phyloP scores from a whole-genome alignment of 2,329 filamentous ascomycete genomes.

The Botrytis squamosa region DNA sequence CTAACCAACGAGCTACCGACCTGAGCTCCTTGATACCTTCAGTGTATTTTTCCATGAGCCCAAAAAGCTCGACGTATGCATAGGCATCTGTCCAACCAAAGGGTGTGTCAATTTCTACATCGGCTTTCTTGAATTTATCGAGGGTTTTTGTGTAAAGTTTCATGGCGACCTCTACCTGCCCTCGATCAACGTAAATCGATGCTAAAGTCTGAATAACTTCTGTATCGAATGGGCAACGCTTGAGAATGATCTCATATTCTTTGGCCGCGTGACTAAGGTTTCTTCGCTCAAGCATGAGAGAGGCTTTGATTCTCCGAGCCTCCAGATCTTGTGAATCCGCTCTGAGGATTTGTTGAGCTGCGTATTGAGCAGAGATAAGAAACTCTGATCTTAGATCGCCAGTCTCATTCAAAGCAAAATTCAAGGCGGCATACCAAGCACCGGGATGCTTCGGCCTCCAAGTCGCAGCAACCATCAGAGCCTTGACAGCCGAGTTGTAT shows the following conservation, averaged over 20 bases:
- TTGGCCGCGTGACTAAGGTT: conserved; percentile 53
- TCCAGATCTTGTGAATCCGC: conserved; percentile 53
- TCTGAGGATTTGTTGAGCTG: conserved; percentile 59
- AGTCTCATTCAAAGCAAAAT: conserved; percentile 53
- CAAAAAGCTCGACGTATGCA: conserved; percentile 79
- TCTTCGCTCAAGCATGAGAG: conserved; percentile 56
- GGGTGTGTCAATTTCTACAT: conserved; percentile 19
- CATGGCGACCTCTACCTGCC: conserved; percentile 38
- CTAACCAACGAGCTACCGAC: conserved; percentile 73
- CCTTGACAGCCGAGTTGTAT: conserved; percentile 55
- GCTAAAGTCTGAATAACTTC: conserved; percentile 40
- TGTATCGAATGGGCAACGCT: conserved; percentile 49
- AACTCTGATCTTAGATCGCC: conserved; percentile 48
- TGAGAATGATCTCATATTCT: conserved; percentile 56
- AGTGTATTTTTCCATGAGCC: conserved; percentile 59
- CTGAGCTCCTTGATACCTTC: conserved; percentile 71
- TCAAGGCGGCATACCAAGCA: conserved; percentile 58
- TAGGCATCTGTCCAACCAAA: conserved; percentile 76
- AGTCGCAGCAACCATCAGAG: conserved; percentile 61
- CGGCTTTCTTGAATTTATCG: conserved; percentile 30
- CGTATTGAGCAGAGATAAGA: conserved; percentile 55
- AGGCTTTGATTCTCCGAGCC: conserved; percentile 59
- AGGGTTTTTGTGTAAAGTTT: conserved; percentile 40
- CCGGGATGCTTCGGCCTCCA: conserved; percentile 59
- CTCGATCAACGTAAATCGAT: conserved; percentile 39